Percentiles rank a stretch among this genome's conserved stretches.
These are phyloP conservation scores for Blechomonas ayalai DNA, from an alignment of 208 protist species.

Conservation along the genomic window DNA sequence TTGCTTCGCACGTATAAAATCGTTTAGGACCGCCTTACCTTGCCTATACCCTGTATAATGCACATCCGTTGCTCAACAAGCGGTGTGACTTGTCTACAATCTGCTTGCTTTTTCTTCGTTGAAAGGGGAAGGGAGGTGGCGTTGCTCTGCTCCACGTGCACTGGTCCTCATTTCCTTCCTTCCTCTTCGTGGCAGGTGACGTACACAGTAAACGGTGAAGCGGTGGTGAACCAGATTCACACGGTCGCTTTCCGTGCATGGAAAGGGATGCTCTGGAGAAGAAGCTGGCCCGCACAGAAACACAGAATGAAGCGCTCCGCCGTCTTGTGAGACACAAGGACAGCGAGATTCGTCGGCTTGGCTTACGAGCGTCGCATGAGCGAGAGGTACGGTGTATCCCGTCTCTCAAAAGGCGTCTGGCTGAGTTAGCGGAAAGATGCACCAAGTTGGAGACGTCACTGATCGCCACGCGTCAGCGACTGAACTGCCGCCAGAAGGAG, in stretches of 20 bases:
- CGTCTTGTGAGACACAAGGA: constrained; percentile 15
- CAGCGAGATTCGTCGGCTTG: constrained; percentile 14
- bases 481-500: constrained; percentile 32
- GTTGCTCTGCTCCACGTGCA: background rate
- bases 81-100: too few relatives aligned
- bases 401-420: constrained; percentile 20
- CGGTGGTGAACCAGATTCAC: background rate
- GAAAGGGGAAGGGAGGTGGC: too few relatives aligned
- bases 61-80: background rate
- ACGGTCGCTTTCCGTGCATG: background rate
- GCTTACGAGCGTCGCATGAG: constrained; percentile 15
- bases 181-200: background rate
- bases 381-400: constrained; percentile 20
- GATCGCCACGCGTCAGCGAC: constrained; percentile 14
- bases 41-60: background rate
- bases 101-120: too few relatives aligned
- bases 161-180: background rate
- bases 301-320: constrained; percentile 16
- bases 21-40: background rate
- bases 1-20: too few relatives aligned
- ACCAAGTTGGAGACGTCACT: constrained; percentile 28
- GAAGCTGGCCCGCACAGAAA: constrained; percentile 11
- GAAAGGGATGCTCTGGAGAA: constrained; percentile 6
- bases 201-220: background rate
- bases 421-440: constrained; percentile 12